These are phyloP conservation scores for Schizonepeta tenuifolia DNA, from an alignment of 257 asterid genomes.

Conservation along the genomic window DNA sequence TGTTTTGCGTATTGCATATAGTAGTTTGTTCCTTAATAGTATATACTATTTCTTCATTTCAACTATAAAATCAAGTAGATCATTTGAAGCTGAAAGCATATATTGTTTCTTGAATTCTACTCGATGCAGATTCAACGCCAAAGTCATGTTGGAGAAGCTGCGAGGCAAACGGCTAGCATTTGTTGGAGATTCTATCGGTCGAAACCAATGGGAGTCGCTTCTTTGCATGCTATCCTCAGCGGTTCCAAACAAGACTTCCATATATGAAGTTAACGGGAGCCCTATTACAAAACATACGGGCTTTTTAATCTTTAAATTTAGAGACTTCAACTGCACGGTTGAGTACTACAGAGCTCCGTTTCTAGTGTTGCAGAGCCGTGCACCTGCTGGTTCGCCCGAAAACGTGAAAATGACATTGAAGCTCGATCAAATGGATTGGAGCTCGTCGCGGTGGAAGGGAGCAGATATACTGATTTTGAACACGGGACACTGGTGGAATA, in stretches of 20 bases:
- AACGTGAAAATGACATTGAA: constrained; percentile 71
- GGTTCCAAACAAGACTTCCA: constrained; percentile 57
- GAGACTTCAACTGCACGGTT: constrained; percentile 74
- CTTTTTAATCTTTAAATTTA: constrained; percentile 58
- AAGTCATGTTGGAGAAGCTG: constrained; percentile 70
- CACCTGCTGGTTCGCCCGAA: constrained; percentile 60
- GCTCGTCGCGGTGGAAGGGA: constrained; percentile 70
- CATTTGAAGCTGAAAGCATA: neutral
- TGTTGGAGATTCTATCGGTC: constrained; percentile 87
- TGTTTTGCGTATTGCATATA: neutral
- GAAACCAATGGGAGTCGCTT: constrained; percentile 97
- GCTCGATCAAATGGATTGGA: constrained; percentile 89
- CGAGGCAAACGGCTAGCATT: constrained; percentile 72
- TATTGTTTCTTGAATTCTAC: neutral
- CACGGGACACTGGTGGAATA: constrained; percentile 98
- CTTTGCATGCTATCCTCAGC: constrained; percentile 84
- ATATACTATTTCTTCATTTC: neutral
- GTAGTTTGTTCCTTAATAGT: neutral
- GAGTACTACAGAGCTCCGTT: constrained; percentile 93
- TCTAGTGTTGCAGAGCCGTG: constrained; percentile 80
- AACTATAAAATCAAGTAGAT: no score
- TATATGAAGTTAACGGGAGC: constrained; percentile 78
- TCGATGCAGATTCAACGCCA: constrained; percentile 64
- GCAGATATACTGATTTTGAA: constrained; percentile 85
- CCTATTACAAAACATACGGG: constrained; percentile 90